Evolutionary conservation across 129 eudicot genomes (phyloP).

Genomic region (Pittosporum tobira): DNA sequence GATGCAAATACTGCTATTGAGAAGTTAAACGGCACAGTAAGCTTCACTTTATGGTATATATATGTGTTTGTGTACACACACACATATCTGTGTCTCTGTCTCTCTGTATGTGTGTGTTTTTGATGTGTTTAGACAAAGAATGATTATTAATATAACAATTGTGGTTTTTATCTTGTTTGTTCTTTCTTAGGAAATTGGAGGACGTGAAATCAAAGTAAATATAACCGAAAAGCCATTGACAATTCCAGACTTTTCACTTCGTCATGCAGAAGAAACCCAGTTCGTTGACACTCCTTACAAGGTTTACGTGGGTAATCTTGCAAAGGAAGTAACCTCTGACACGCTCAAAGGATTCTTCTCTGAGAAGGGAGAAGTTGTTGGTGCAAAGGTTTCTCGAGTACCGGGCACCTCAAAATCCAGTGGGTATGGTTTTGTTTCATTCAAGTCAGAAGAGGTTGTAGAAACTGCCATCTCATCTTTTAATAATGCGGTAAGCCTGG

Average conservation of each 20-base stretch:
- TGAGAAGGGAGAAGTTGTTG: slow-evolving; percentile 65
- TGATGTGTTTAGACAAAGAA: not conserved
- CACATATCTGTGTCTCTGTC: too few relatives aligned
- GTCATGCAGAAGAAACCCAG: slow-evolving; percentile 71
- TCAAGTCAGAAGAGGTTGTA: slow-evolving; percentile 82
- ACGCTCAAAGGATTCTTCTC: slow-evolving; percentile 60
- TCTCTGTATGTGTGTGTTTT: not conserved
- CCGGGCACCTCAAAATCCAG: slow-evolving; percentile 88
- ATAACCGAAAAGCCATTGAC: slow-evolving; percentile 79
- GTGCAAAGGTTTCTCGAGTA: slow-evolving; percentile 82
- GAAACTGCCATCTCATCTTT: slow-evolving; percentile 69
- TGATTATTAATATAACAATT: too few relatives aligned
- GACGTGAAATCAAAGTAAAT: slow-evolving; percentile 82
- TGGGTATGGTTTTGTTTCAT: slow-evolving; percentile 79
- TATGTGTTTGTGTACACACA: too few relatives aligned
- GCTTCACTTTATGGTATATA: not conserved
- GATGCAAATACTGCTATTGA: slow-evolving; percentile 81
- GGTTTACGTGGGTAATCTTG: slow-evolving; percentile 88
- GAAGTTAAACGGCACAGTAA: slow-evolving; percentile 80
- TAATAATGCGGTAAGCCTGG: slow-evolving; percentile 55
- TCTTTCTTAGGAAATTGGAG: slow-evolving; percentile 63
- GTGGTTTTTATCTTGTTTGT: not conserved
- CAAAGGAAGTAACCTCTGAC: slow-evolving; percentile 76
- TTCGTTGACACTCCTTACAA: slow-evolving; percentile 86
- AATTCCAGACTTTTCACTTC: slow-evolving; percentile 27